Evolutionary conservation across 768 basidiomycete species (phyloP).

Genomic region (Lyophyllum shimeji): DNA sequence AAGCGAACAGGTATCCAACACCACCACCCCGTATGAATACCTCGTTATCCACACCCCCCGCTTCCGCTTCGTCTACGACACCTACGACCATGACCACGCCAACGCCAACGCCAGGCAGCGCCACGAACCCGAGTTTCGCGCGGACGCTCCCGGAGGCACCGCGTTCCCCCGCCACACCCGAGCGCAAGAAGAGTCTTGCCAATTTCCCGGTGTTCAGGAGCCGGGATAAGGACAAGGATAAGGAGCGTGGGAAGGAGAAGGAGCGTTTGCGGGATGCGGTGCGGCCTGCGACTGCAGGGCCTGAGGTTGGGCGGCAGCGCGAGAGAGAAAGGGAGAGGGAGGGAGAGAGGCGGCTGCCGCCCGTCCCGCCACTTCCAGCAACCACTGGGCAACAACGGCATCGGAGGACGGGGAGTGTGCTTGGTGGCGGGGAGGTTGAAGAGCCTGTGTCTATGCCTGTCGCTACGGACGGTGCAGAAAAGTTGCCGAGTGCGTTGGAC

Average conservation of each 20-base stretch:
- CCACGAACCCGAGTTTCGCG: background rate
- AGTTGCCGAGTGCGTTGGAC: background rate
- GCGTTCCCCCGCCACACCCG: background rate
- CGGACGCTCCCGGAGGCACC: conserved; percentile 4
- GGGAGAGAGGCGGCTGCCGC: conserved; percentile 14
- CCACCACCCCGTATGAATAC: conserved; percentile 11
- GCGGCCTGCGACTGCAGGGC: conserved; percentile 43
- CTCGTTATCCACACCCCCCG: conserved; percentile 13
- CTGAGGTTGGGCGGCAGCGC: conserved; percentile 10
- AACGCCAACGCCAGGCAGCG: background rate
- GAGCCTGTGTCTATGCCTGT: background rate
- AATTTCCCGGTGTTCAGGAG: conserved; percentile 5
- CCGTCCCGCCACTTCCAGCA: conserved; percentile 6
- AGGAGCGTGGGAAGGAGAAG: conserved; percentile 9
- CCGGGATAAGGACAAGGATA: conserved; percentile 8
- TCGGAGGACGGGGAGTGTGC: background rate
- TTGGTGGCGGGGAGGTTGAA: conserved; percentile 1
- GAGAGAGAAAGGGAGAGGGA: conserved; percentile 6
- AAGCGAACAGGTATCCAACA: conserved; percentile 10
- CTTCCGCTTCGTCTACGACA: too few species aligned
- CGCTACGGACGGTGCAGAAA: background rate
- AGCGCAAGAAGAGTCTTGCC: conserved; percentile 14
- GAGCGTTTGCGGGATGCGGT: conserved; percentile 2
- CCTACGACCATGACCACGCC: background rate
- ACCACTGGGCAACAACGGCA: background rate